These are phyloP conservation scores for Dalbergia cochinchinensis DNA, from an alignment of 306 rosid species.

Conservation along the genomic window DNA sequence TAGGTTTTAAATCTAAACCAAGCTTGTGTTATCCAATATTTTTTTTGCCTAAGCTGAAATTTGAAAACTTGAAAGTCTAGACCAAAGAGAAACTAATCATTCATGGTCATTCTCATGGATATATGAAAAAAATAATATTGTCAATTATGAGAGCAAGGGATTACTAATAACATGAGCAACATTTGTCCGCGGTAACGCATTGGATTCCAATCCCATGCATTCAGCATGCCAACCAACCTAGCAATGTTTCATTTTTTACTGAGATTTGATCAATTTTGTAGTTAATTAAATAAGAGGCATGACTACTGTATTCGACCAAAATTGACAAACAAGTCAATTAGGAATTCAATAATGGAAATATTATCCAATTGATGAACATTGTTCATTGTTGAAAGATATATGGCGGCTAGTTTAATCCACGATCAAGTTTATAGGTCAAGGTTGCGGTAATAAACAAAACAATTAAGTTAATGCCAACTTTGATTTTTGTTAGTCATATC, in stretches of 20 bases:
- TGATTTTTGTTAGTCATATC: slow-evolving; percentile 6
- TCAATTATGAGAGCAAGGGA: not conserved
- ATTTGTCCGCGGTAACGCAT: not conserved
- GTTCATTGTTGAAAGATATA: slow-evolving; percentile 1
- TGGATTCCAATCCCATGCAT: slow-evolving; percentile 30
- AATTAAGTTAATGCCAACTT: not conserved
- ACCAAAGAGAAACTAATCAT: not conserved
- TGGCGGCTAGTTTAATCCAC: not conserved
- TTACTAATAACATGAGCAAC: not conserved
- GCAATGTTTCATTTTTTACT: not conserved
- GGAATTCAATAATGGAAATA: slow-evolving; percentile 1
- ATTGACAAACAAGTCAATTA: not conserved
- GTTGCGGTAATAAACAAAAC: slow-evolving; percentile 18
- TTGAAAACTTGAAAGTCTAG: not conserved
- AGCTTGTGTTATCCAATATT: not conserved
- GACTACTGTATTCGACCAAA: slow-evolving; percentile 32
- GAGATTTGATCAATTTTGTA: slow-evolving; percentile 21
- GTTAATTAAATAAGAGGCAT: slow-evolving; percentile 13
- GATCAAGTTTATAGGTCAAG: not conserved
- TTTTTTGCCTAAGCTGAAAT: not conserved
- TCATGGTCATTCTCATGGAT: not conserved
- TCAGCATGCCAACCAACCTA: not conserved
- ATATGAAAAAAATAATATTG: not conserved
- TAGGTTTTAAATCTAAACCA: not conserved
- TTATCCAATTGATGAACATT: not conserved